Evolutionary conservation across 177 flowering plant species (phyloP).

Genomic region (Vitis hybrid): DNA sequence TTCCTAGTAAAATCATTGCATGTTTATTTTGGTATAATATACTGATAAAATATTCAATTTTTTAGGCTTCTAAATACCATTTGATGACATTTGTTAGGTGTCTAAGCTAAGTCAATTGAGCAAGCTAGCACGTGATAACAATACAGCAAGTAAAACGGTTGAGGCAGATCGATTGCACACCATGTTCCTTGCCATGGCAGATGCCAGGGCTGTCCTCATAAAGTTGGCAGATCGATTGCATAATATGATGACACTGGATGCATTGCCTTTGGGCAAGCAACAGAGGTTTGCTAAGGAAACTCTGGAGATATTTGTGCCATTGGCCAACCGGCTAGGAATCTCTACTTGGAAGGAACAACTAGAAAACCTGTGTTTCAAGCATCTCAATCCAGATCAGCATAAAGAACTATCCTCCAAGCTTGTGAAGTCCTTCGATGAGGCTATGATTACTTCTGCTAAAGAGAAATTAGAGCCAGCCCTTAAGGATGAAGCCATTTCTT

Average conservation of each 20-base stretch:
- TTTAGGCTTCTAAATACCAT: not conserved
- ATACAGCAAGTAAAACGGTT: conserved; percentile 73
- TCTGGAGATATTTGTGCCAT: conserved; percentile 86
- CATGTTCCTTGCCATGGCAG: conserved; percentile 97
- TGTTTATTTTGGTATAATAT: not conserved
- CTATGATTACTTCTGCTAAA: conserved; percentile 60
- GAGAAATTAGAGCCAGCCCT: conserved; percentile 76
- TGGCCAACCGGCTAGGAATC: conserved; percentile 93
- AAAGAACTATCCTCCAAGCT: conserved; percentile 66
- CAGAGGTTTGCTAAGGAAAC: conserved; percentile 96
- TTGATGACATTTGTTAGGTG: conserved; percentile 46
- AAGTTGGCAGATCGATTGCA: conserved; percentile 97
- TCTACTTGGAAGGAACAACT: conserved; percentile 90
- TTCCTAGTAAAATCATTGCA: too few species aligned
- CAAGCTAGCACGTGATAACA: conserved; percentile 96
- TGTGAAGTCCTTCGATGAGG: conserved; percentile 66
- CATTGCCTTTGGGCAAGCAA: conserved; percentile 76
- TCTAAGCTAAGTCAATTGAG: conserved; percentile 94
- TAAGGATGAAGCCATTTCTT: conserved; percentile 55
- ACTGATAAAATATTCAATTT: not conserved
- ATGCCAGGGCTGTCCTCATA: conserved; percentile 91
- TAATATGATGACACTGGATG: conserved; percentile 94
- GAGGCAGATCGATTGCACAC: conserved; percentile 98
- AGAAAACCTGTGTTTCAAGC: conserved; percentile 85
- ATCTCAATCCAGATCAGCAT: conserved; percentile 79